Conservation (phyloP, 2,329 filamentous ascomycete species). For the Colletotrichum orbiculare region DNA sequence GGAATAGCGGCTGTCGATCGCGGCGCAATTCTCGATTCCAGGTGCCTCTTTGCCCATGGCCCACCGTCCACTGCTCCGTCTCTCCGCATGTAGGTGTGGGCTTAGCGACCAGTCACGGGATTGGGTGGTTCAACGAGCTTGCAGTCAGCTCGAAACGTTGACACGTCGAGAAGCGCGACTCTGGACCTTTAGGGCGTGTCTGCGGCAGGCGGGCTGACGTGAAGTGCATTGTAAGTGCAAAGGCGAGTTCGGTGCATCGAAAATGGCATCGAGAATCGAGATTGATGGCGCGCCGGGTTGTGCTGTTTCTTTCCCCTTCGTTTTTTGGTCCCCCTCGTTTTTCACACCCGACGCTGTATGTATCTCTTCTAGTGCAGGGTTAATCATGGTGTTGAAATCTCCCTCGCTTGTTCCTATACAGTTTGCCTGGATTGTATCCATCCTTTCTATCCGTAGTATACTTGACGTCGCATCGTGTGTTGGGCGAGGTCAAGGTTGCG, state of each 20-base stretch:
- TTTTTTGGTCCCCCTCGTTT: slow-evolving; percentile 5
- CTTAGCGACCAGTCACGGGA: slow-evolving; percentile 6
- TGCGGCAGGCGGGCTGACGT: slow-evolving; percentile 5
- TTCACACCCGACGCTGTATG: background rate
- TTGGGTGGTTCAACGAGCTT: slow-evolving; percentile 11
- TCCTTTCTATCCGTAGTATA: background rate
- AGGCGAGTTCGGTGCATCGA: no score
- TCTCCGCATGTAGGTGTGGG: slow-evolving; percentile 37
- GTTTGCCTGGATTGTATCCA: background rate
- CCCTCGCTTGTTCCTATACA: background rate
- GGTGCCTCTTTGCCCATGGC: slow-evolving; percentile 19
- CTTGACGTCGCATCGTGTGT: slow-evolving; percentile 8
- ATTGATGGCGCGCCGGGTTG: slow-evolving; percentile 15
- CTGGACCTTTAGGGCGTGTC: slow-evolving; percentile 7
- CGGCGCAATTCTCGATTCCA: slow-evolving; percentile 37
- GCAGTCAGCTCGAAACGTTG: slow-evolving; percentile 21
- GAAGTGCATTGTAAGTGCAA: slow-evolving; percentile 9
- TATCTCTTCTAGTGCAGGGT: slow-evolving; percentile 12
- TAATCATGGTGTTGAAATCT: background rate
- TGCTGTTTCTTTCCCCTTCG: background rate
- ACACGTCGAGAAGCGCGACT: slow-evolving; percentile 29
- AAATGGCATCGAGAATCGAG: slow-evolving; percentile 24
- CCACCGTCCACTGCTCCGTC: slow-evolving; percentile 19
- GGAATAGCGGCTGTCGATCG: slow-evolving; percentile 34
- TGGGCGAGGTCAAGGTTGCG: slow-evolving; percentile 8